Conservation (phyloP, 2,329 filamentous ascomycete species). For the Pseudogymnoascus sp. region DNA sequence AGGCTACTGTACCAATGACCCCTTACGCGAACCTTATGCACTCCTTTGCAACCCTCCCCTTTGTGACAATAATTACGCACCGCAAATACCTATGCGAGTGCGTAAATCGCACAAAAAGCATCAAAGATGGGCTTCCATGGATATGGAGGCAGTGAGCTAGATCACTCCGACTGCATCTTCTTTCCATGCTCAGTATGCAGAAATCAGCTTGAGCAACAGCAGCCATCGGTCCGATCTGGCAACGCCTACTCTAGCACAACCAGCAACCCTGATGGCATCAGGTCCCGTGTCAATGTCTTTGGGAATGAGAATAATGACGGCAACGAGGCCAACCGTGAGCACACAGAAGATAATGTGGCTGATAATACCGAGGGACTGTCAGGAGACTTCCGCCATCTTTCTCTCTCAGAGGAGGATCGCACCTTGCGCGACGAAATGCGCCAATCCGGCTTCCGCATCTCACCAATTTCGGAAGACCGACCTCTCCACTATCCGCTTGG, state of each 20-base stretch:
- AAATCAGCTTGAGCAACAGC: neutral
- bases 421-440: neutral
- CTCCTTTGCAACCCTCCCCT: neutral
- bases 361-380: neutral
- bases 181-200: neutral
- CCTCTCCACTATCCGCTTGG: neutral
- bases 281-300: neutral
- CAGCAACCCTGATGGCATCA: neutral
- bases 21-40: neutral
- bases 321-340: neutral
- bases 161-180: neutral
- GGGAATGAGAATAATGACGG: neutral
- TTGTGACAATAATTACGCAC: neutral
- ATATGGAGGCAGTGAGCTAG: neutral
- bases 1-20: neutral
- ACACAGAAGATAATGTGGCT: neutral
- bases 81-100: neutral
- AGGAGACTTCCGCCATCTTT: neutral
- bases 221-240: neutral
- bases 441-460: neutral
- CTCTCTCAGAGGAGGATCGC: neutral
- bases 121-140: conserved; percentile 3
- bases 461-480: neutral
- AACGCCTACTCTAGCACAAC: neutral
- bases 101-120: neutral